phyloP scores from a whole-genome alignment of 176 grass and related monocot genomes.

The Zoysia japonica region DNA sequence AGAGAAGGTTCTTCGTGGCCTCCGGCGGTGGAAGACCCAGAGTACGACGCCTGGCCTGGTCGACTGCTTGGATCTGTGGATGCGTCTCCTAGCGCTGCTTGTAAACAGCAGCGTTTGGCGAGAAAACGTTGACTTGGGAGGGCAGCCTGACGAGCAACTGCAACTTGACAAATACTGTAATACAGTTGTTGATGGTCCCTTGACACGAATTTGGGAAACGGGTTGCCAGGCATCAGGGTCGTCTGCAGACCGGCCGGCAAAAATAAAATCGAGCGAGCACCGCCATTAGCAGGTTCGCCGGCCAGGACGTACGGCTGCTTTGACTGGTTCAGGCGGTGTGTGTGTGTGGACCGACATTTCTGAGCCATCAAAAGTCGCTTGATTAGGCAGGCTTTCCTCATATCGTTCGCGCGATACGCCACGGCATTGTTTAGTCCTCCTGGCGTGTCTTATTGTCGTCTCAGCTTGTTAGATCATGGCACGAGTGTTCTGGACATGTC shows the following conservation, averaged over 20 bases:
- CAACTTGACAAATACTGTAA: neutral
- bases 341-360: neutral
- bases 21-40: neutral
- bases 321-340: neutral
- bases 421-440: no score
- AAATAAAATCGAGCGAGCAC: neutral
- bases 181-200: no score
- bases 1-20: conserved; percentile 23
- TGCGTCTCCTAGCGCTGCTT: neutral
- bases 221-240: neutral
- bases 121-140: neutral
- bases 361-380: neutral
- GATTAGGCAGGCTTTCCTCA: no score
- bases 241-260: neutral
- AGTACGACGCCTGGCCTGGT: neutral
- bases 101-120: neutral
- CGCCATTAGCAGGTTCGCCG: neutral
- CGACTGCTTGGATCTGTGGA: neutral
- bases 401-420: no score
- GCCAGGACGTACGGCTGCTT: neutral
- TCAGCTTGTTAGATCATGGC: neutral
- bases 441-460: neutral
- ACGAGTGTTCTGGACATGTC: neutral
- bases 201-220: neutral
- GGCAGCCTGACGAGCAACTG: neutral